These are phyloP conservation scores for Linum lewisii DNA, from an alignment of 345 rosid genomes.

Conservation along the genomic window DNA sequence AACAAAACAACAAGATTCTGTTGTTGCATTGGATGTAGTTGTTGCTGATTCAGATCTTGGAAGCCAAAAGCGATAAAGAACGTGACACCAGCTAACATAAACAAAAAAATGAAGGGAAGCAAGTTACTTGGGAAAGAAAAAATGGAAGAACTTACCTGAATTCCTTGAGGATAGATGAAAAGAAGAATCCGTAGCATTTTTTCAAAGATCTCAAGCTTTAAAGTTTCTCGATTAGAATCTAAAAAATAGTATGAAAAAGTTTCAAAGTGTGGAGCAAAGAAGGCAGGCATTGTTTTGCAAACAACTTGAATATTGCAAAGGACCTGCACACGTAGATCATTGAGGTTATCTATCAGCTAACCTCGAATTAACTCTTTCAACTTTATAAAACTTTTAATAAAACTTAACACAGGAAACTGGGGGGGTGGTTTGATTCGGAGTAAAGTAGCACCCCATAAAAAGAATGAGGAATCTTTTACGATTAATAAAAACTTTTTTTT, in stretches of 20 bases:
- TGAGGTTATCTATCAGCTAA: neutral
- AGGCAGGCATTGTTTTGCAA: slow-evolving; percentile 71
- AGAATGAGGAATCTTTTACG: neutral
- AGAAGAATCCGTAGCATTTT: slow-evolving; percentile 57
- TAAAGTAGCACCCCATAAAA: neutral
- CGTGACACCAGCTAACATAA: no score
- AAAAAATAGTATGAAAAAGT: slow-evolving; percentile 65
- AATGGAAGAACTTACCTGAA: slow-evolving; percentile 47
- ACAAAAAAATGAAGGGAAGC: no score
- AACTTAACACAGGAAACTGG: neutral
- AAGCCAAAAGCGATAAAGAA: neutral
- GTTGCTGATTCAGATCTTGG: neutral
- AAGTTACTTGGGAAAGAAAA: neutral
- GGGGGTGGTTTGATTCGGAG: neutral
- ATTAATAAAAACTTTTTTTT: neutral
- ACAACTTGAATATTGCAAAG: slow-evolving; percentile 81
- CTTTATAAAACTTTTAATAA: neutral
- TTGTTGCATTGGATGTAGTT: neutral
- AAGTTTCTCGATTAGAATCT: slow-evolving; percentile 69
- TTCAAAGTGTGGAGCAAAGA: slow-evolving; percentile 71
- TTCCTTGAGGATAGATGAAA: slow-evolving; percentile 64
- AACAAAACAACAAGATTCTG: slow-evolving; percentile 22
- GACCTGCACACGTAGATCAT: slow-evolving; percentile 43
- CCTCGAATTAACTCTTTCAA: neutral
- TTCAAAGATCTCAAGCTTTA: slow-evolving; percentile 90